Conservation (phyloP, 2,329 filamentous ascomycete genomes). For the Ceratocystis colombiana region DNA sequence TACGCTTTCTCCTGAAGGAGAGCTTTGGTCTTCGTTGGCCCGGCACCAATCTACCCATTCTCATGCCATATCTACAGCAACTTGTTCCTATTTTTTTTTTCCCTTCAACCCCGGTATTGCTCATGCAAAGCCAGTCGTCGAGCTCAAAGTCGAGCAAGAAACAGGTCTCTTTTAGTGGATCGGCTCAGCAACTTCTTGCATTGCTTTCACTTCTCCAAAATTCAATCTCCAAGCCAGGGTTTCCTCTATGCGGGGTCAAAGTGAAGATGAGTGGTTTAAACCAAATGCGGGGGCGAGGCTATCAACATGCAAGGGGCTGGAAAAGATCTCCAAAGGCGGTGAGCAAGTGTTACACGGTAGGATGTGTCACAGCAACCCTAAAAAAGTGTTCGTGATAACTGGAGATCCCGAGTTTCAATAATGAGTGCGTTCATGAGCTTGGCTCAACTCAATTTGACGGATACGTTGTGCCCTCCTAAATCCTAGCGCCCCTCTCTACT, state of each 20-base stretch:
- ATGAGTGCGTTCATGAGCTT: too few relatives aligned
- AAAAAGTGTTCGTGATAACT: neutral
- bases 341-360: neutral
- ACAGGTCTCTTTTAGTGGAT: neutral
- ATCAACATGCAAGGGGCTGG: neutral
- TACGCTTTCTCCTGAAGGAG: neutral
- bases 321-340: neutral
- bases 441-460: too few relatives aligned
- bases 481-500: too few relatives aligned
- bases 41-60: neutral
- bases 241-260: neutral
- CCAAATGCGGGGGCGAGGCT: neutral
- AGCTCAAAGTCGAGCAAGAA: neutral
- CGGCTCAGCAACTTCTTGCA: neutral
- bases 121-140: neutral
- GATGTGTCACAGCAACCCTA: neutral
- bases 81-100: neutral
- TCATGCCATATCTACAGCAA: conserved; percentile 14
- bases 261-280: neutral
- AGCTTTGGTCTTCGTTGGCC: neutral
- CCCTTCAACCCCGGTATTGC: neutral
- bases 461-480: too few relatives aligned
- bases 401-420: too few relatives aligned
- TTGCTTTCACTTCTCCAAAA: neutral
- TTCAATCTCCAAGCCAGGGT: neutral